Base-by-base conservation (phyloP, 2,329 filamentous ascomycete species). In the Claviceps arundinis region DNA sequence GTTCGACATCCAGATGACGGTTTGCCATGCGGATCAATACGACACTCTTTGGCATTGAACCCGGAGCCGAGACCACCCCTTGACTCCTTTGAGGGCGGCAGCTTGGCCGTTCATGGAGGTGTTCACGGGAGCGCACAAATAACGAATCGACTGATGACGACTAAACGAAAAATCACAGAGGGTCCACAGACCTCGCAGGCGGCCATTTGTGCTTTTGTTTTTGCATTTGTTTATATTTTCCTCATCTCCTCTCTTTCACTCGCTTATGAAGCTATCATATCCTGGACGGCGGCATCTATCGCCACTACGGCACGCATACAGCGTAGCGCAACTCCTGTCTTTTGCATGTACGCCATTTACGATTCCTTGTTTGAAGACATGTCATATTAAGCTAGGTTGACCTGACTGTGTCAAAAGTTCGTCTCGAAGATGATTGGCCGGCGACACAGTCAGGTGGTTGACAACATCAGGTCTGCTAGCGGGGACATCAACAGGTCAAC, bases 91-190 rank as follows among this genome's bases (percentile, higher is more conserved):
- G 1, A 34, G 9, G 30, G 30, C 30, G 30, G 5, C 5, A 40
- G 14, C 8, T 16, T n/a, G 16, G 43, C 43, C 43, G 17, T 46
- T n/a, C 24, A 34, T 4, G 16, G 8, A 34, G 16, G 30, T 34
- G 44, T 16, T 8, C 44, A 17, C 6, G 44, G 26, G 8, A 46
- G 43, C 43, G 24, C 43, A 46, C 43, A n/a, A 34, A 8, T 34
- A 46, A 46, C 24, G 43, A 46, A 34, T 30, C 55, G 56, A 56
- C 50, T 40, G 11, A 44, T 52, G 17, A 57, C 26, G 55, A 56
- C 40, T 48, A 37, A 52, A 52, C 16, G 46, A 52, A 16, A 34
- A 34, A 24, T 16, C 17, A 48, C 30, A 43, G 41, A 52, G 50
- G 30, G 47, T 30, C 30, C 17, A 45, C 50, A 52, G 46, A 48